Evolutionary conservation across 2,329 filamentous ascomycete genomes (phyloP), one percentile per base, ranked within the genome.

Genomic region (Microsporum ferrugineum): DNA sequence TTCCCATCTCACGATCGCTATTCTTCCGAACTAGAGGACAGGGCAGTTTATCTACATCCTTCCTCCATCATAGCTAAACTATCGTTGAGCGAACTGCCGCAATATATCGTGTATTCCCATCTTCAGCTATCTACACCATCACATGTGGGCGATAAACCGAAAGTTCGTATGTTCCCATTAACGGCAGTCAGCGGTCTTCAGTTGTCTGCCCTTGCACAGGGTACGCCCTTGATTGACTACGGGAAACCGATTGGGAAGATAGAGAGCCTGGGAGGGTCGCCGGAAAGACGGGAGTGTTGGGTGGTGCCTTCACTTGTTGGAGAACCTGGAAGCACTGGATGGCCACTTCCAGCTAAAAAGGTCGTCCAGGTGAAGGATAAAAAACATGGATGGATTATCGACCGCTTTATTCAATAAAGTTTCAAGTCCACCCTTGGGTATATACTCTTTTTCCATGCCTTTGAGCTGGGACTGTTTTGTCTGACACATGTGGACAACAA

Each of bases 161-260:
- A 88, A 75, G 91, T 90, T 34, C 79, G 94, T 49, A 95, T 99
- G 88, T 88, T 92, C 70, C 83, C 92, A 2, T 80, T 99, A 23
- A 92, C 91, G 1, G 84, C 91, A 33, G 79, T 95, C 5, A 88
- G 85, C 14, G 87, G 84, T 1, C 81, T 82, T 1, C 88, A 95
- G 71, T 80, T 99, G 4, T 84, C 88, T 2, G 84, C 84, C 0
- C 78, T 97, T 60, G 89, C 91, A 3, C 87, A 90, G 71, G 89
- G 88, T 0, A 97, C 94, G 10, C 89, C 91, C 57, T 77, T 99
- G 60, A 73, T 97, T 27, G 83, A 83, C 41, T 91, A 92, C 66
- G 89, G 90, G 2, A 97, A 97, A 77, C 92, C 94, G 0, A 86
- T 96, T 70, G 94, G 94, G 67, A 91, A 94, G 78, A 82, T 88